Evolutionary conservation across 768 basidiomycete species (phyloP).

Genomic region (Boletus pseudo-olivaceus): DNA sequence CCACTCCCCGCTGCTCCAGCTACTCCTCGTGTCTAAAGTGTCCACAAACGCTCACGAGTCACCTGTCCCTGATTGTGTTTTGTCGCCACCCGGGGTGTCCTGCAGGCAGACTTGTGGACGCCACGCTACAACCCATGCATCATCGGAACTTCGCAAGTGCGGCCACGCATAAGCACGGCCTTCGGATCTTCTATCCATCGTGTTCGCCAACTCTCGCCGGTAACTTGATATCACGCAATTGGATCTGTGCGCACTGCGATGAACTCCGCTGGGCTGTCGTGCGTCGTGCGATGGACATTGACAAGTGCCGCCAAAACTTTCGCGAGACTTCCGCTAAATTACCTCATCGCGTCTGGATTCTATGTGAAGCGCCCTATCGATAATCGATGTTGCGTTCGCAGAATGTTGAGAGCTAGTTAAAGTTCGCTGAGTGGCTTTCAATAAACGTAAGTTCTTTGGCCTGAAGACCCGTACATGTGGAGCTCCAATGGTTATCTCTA

Average conservation of each 20-base stretch:
- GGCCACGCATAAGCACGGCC: constrained; percentile 13
- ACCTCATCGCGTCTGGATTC: no score
- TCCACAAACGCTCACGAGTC: background rate
- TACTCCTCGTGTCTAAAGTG: constrained; percentile 18
- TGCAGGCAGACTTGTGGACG: constrained; percentile 26
- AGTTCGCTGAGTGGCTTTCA: no score
- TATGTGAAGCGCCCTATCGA: no score
- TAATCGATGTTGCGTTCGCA: no score
- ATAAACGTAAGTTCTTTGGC: no score
- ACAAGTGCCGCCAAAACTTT: no score
- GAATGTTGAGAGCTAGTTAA: no score
- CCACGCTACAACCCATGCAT: constrained; percentile 10
- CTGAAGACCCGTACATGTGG: no score
- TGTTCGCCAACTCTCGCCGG: constrained; percentile 14
- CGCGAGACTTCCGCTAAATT: no score
- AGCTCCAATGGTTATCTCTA: no score
- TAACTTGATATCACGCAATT: constrained; percentile 13
- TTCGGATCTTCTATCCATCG: constrained; percentile 24
- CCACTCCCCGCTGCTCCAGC: constrained; percentile 1
- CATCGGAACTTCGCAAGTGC: constrained; percentile 1
- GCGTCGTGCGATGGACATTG: background rate
- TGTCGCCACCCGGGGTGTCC: constrained; percentile 11
- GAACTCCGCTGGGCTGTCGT: background rate
- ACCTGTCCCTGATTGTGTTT: constrained; percentile 15
- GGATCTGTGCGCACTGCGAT: constrained; percentile 1